Conservation (phyloP, 805 yeast genomes). For the Pichia rugopelliculosa region DNA sequence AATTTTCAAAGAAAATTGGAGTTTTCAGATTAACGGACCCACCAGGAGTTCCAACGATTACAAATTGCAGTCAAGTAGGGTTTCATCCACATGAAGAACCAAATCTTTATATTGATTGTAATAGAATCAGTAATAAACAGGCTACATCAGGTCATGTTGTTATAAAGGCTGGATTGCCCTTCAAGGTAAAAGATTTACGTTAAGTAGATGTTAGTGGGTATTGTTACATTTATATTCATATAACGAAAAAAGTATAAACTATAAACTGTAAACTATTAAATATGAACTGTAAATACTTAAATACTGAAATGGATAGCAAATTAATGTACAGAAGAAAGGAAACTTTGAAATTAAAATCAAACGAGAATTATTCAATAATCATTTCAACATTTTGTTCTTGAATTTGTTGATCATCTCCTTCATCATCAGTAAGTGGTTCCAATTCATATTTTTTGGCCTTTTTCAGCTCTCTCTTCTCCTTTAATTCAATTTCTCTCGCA, state of each 20-base stretch:
- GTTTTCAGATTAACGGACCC: constrained; percentile 59
- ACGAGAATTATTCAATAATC: constrained; percentile 5
- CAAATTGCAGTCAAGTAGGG: constrained; percentile 41
- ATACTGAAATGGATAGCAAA: not conserved
- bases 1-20: constrained; percentile 40
- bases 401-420: not conserved
- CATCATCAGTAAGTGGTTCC: constrained; percentile 3
- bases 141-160: constrained; percentile 41
- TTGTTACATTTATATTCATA: not conserved
- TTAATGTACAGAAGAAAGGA: not conserved
- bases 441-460: not conserved
- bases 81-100: constrained; percentile 58
- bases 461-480: constrained; percentile 2
- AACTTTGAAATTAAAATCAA: not conserved
- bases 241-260: not conserved
- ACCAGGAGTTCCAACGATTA: constrained; percentile 50
- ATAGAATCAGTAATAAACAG: constrained; percentile 25
- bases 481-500: constrained; percentile 3
- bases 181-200: constrained; percentile 43
- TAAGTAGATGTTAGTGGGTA: not conserved
- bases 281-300: not conserved
- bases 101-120: constrained; percentile 43
- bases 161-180: constrained; percentile 38
- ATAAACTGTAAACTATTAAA: not conserved
- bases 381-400: constrained; percentile 3